phyloP scores from a whole-genome alignment of 2,329 filamentous ascomycete genomes.

The Blastomyces percursus region DNA sequence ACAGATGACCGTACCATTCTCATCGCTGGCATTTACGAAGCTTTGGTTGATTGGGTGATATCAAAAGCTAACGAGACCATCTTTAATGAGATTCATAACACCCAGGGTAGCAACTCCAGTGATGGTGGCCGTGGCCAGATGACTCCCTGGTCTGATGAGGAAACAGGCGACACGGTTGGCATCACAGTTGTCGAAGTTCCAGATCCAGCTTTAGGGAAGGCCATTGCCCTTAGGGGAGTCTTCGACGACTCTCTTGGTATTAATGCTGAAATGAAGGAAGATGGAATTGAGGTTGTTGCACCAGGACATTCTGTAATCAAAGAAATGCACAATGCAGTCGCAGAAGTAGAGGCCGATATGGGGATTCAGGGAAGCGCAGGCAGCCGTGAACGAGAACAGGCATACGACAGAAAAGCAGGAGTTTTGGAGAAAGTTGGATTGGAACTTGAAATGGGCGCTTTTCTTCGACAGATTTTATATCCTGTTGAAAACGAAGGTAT shows the following conservation, averaged over 20 bases:
- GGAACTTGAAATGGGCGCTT: conserved; percentile 72
- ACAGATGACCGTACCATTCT: conserved; percentile 75
- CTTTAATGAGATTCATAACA: conserved; percentile 57
- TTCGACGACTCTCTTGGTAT: conserved; percentile 92
- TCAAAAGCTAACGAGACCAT: conserved; percentile 80
- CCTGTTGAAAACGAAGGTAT: conserved; percentile 70
- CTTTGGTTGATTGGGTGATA: conserved; percentile 90
- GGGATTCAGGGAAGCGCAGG: conserved; percentile 59
- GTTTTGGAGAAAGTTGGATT: conserved; percentile 76
- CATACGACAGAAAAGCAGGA: conserved; percentile 69
- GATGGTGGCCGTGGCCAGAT: conserved; percentile 50
- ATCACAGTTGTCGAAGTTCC: conserved; percentile 84
- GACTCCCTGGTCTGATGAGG: conserved; percentile 59
- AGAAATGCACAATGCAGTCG: conserved; percentile 75
- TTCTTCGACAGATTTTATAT: conserved; percentile 71
- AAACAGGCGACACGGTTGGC: conserved; percentile 71
- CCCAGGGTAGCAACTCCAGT: conserved; percentile 53
- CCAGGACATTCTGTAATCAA: conserved; percentile 72
- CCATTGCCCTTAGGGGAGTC: conserved; percentile 74
- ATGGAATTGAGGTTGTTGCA: conserved; percentile 66
- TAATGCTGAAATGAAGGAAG: conserved; percentile 93
- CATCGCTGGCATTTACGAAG: conserved; percentile 81
- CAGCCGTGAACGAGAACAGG: conserved; percentile 62
- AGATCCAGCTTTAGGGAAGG: conserved; percentile 68
- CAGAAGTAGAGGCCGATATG: conserved; percentile 65